Evolutionary conservation across 805 yeast species (phyloP), one percentile per base, ranked within the genome.

Genomic region (Myxozyma vanderwaltii): DNA sequence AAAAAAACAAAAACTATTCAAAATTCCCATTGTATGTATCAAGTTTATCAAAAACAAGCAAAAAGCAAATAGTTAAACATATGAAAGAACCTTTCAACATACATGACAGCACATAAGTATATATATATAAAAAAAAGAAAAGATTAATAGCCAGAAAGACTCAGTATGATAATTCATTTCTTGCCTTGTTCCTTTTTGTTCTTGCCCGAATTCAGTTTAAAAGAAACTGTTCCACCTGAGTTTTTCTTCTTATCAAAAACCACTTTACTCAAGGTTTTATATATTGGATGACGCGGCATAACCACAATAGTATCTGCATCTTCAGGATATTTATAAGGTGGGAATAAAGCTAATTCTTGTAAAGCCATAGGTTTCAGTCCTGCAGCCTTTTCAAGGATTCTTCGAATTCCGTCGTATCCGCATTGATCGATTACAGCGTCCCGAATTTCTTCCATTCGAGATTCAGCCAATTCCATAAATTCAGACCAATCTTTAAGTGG

Each of bases 391-490:
- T 64, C 67, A 8, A 64, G 13, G 19, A 64, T 56, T 44, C 66
- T 53, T 17, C 67, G 54, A 21, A 64, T 51, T 6, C 63, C 66
- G 23, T 64, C 63, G 21, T 61, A 56, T 23, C 67, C 68, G 48
- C 66, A 63, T 17, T 45, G 40, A 26, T 47, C 46, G n/a, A 31
- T 15, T 36, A 64, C 58, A 2, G 47, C 58, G 21, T 31, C 35
- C 8, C 64, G 54, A 31, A 64, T 53, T 35, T 57, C 61, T 19
- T 45, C 50, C 7, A 58, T 54, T 21, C 64, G 57, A 23, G 50
- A 27, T 52, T 64, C 61, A 3, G 63, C 58, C 12, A 60, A 41
- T 29, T 36, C 54, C 19, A 64, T 39, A 31, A 64, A 64, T 33
- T 48, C 58, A 19, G 59, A 31, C 67, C 67, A 64, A 23, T 64